These are phyloP conservation scores for Tolypocladium pustulatum DNA, from an alignment of 2,329 filamentous ascomycete genomes.

Conservation along the genomic window DNA sequence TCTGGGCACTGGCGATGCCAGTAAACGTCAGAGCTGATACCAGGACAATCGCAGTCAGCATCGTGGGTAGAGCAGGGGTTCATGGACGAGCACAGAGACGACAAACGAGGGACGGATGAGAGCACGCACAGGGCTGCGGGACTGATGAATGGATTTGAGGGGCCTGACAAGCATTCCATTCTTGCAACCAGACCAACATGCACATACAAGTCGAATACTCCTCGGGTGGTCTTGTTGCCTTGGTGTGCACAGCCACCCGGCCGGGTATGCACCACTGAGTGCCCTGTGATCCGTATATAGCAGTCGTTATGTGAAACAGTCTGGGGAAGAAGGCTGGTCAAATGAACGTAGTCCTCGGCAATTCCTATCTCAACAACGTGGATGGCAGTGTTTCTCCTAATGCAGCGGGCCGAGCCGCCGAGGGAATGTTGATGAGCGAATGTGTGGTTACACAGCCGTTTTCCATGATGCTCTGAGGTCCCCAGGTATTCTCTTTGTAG, in stretches of 20 bases:
- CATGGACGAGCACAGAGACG: not conserved
- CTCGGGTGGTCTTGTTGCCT: not conserved
- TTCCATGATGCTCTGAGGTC: not conserved
- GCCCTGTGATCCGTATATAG: not conserved
- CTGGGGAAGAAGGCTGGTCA: not conserved
- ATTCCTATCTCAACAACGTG: not conserved
- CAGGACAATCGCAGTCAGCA: not conserved
- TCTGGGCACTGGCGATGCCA: not conserved
- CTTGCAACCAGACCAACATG: not conserved
- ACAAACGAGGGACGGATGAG: not conserved
- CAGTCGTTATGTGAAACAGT: not conserved
- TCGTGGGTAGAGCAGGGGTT: not conserved
- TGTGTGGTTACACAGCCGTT: not conserved
- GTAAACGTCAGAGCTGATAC: not conserved
- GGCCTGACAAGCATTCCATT: not conserved
- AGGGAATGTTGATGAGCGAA: not conserved
- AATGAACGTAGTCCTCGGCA: not conserved
- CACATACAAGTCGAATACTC: not conserved
- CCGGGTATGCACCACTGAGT: not conserved
- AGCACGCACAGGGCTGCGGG: not conserved
- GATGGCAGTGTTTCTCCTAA: not conserved
- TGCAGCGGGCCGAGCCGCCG: not conserved
- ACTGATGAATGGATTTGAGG: not conserved
- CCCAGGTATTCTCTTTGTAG: not conserved
- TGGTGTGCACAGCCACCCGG: not conserved